Evolutionary conservation across 352 stramenopile species (phyloP), one percentile per base, ranked within the genome.

Genomic region (Pythium diclinum): DNA sequence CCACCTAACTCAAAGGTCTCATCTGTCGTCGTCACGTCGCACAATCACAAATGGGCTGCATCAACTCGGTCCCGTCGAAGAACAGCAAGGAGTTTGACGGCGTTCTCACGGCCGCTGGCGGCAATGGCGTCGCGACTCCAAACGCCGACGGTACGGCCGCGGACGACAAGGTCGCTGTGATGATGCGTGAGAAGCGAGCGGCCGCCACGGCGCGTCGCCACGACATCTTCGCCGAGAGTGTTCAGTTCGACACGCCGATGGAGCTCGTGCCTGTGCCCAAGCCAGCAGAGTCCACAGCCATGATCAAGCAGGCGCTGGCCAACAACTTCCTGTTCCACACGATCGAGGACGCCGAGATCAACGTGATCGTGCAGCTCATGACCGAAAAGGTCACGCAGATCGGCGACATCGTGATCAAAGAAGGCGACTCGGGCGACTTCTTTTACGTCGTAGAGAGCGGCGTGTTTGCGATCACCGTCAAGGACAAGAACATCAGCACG

Each of bases 361-460:
- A 90, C 51, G 79, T 91, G 87, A 96, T 62, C 81, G 92, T 58
- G 68, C 88, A 33, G 91, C 92, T 98, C 33, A 93, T 93, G 85
- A 74, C 78, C 44, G 88, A 87, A 69, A 76, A 85, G 47, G 79
- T 71, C 10, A 69, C 83, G 34, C 74, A 87, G 53, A 60, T 65
- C 0, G 78, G 77, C 17, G 81, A 90, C 21, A 56, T 80, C 13
- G 76, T 95, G 7, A 95, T 94, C 61, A 68, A 71, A 16, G 84
- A 96, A 61, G 95, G 95, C 53, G 81, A 87, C 25, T 64, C 84
- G 25, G 92, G 89, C 61, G 91, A 97, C 69, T 93, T 79, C 51
- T 98, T 98, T 63, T 98, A 97, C 74, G 87, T 98, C 16, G 84
- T 99, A n/a, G 76, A 97, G 61, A 95, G 79, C 71, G 96, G 96